Evolutionary conservation across 1,284 basidiomycete species (phyloP), one percentile per base, ranked within the genome.

Genomic region (Pseudozyma pruni): DNA sequence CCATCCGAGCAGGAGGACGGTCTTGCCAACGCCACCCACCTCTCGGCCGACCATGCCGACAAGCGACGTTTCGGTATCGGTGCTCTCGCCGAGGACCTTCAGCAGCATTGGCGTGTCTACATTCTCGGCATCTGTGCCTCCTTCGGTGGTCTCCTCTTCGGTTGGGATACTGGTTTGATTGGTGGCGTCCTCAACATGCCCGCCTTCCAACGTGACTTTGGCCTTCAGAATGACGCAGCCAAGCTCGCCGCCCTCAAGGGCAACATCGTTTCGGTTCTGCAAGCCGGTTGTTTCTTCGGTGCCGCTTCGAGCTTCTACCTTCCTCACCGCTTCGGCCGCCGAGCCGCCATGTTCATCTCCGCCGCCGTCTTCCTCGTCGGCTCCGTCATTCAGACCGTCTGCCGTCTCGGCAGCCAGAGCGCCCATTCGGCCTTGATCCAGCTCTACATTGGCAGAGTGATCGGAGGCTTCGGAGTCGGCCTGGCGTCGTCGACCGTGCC

Each of bases 221-320:
- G 61, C 3, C 57, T 74, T 1, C 32, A 44, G 27, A 39, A 55
- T 17, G 25, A 60, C 16, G 42, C 45, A 3, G 13, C 40, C 22
- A 56, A 55, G 48, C 66, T 70, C 13, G 68, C 75, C 3, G 56
- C 71, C 14, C 41, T 79, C 22, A 63, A 68, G 43, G 77, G 76
- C 19, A 80, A 77, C 67, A 81, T 81, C 32, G 78, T 77, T 6
- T 62, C 75, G 10, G 75, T 79, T 1, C 47, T 80, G 20, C 78
- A 78, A 46, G 75, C 69, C 9, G 76, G 78, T n/a, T 74, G 71
- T 29, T 76, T 80, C 49, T 76, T 79, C 27, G 79, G 79, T 16
- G 79, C 79, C 16, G 64, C 74, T 31, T 52, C 70, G 29, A 59
- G 74, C 27, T 73, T 79, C 42, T 77, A 71, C 39, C 56, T 81